Percentiles rank a stretch among this genome's conserved stretches.
These are phyloP conservation scores for Malbranchea zuffiana DNA, from an alignment of 2,329 filamentous ascomycete species.

Conservation along the genomic window DNA sequence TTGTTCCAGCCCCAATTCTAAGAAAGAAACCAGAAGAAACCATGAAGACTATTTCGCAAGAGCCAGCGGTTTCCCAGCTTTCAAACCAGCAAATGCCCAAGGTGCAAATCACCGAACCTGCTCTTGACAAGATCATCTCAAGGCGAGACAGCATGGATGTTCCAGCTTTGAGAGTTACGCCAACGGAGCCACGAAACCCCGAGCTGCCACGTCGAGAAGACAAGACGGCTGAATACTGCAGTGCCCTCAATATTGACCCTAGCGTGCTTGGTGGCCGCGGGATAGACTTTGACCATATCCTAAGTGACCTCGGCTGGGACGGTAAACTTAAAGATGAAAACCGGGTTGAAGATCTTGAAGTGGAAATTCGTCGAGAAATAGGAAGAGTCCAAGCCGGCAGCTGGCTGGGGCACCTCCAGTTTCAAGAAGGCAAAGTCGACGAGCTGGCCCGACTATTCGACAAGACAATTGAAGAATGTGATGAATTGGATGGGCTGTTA, in stretches of 20 bases:
- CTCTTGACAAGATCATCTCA: conserved; percentile 2
- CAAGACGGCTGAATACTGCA: conserved; percentile 68
- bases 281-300: conserved; percentile 67
- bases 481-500: conserved; percentile 86
- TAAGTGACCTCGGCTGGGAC: conserved; percentile 84
- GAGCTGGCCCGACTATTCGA: conserved; percentile 80
- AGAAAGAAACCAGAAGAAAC: conserved; percentile 33
- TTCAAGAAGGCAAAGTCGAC: conserved; percentile 81
- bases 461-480: conserved; percentile 83
- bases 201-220: conserved; percentile 55
- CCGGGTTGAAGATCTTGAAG: conserved; percentile 68
- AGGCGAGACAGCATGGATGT: neutral
- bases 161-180: neutral
- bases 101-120: conserved; percentile 25
- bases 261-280: conserved; percentile 64
- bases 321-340: conserved; percentile 63
- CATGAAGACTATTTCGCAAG: conserved; percentile 18
- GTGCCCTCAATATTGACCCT: conserved; percentile 66
- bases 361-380: conserved; percentile 75
- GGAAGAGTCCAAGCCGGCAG: conserved; percentile 84
- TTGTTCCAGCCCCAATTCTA: conserved; percentile 64
- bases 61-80: neutral
- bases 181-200: neutral
- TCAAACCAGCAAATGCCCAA: conserved; percentile 23
- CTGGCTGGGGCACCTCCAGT: conserved; percentile 72